Base-by-base conservation (phyloP, 2,329 filamentous ascomycete genomes). In the Aspergillus fijiensis region DNA sequence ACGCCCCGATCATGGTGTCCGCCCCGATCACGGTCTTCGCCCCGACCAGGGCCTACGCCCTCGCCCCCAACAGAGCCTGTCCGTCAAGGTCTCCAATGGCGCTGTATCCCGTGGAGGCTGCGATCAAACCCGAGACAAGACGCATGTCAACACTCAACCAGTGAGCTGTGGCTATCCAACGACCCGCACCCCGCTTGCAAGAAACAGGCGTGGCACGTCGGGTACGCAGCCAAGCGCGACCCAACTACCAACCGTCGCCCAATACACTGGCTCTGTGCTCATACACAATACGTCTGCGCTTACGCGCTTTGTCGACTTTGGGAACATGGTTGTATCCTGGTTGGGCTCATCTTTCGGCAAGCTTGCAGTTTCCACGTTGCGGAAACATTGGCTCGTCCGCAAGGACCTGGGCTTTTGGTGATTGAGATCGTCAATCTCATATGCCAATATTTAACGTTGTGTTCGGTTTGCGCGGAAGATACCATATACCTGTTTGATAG, bases 351-450 rank as follows among this genome's bases (percentile, higher is more conserved):
- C 60, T 35, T 51, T 67, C 23, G 60, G 63, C 45, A 64, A 51
- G 42, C 19, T 66, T 42, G 57, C 62, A n/a, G n/a, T 65, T 11
- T 54, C 59, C 49, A 66, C 61, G 58, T 65, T 60, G 31, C 57
- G 57, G 50, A 56, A 63, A 35, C 59, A 61, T 58, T 59, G 54
- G 53, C 52, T 58, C 21, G 53, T 49, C 42, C 57, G 63, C 55
- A 67, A 67, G 60, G 64, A 63, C 60, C 25, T 67, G 55, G 60
- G 61, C 42, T 27, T 65, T 35, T 60, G 55, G 35, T 65, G 51
- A 64, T 29, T 29, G 49, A 39, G 42, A 31, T 39, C 51, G 31
- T 29, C 23, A 10, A 14, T 33, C 10, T 54, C 0, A 27, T 27
- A 49, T 29, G 55, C 52, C 35, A 55, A 57, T 35, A 5, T 55